Conservation (phyloP, 1,139 yeast genomes). For the Blastobotrys serpentis region DNA sequence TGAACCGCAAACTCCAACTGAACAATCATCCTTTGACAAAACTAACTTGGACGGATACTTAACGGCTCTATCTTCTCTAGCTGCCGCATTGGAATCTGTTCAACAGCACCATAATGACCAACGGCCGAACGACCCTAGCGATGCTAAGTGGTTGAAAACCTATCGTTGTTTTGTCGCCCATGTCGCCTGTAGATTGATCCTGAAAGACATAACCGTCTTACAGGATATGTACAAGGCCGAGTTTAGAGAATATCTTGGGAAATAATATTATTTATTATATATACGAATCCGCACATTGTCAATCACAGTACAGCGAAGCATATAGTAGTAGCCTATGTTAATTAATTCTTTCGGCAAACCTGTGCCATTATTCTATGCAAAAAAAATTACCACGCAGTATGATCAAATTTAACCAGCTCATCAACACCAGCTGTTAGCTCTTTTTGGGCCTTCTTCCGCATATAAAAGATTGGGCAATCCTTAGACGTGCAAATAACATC, state of each 20-base stretch:
- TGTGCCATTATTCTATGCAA: background rate
- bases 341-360: background rate
- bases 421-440: constrained; percentile 68
- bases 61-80: constrained; percentile 20
- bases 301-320: no score
- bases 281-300: no score
- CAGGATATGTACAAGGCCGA: constrained; percentile 27
- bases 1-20: constrained; percentile 15
- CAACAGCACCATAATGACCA: constrained; percentile 15
- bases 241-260: constrained; percentile 24
- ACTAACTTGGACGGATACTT: constrained; percentile 19
- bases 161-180: constrained; percentile 26
- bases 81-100: constrained; percentile 23
- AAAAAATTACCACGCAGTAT: constrained; percentile 26
- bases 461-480: constrained; percentile 96
- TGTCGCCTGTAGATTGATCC: constrained; percentile 27
- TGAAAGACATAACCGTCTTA: constrained; percentile 27
- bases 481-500: constrained; percentile 94
- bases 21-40: constrained; percentile 4
- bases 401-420: constrained; percentile 72
- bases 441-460: constrained; percentile 94
- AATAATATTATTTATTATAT: constrained; percentile 2
- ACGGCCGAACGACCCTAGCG: constrained; percentile 6
- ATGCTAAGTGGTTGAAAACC: constrained; percentile 24
- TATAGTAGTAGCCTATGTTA: no score